A percentile compares a stretch with the other conserved stretches of the same genome.
These are phyloP conservation scores for Panaeolus cyanescens DNA, from an alignment of 768 basidiomycete genomes.

Conservation along the genomic window DNA sequence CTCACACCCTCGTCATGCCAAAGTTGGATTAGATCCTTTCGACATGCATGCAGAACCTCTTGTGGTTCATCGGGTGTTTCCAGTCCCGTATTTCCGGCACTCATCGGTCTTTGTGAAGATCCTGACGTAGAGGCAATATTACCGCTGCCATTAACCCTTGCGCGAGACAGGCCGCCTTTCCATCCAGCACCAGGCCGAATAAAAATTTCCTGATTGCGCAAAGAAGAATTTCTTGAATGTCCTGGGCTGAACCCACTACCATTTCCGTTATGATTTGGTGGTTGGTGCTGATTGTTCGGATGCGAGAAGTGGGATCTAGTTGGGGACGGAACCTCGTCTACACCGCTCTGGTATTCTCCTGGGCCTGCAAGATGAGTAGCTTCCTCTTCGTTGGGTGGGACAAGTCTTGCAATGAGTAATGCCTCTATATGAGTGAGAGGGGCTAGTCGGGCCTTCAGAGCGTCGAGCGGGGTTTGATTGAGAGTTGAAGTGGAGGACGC, in stretches of 20 bases:
- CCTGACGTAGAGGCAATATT: slow-evolving; percentile 16
- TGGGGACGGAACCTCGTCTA: slow-evolving; percentile 15
- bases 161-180: slow-evolving; percentile 59
- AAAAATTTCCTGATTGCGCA: slow-evolving; percentile 54
- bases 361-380: slow-evolving; percentile 40
- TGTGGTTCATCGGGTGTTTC: slow-evolving; percentile 61
- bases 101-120: slow-evolving; percentile 35
- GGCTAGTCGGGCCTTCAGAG: slow-evolving; percentile 59
- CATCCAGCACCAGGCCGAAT: slow-evolving; percentile 67
- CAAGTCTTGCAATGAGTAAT: slow-evolving; percentile 67
- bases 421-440: slow-evolving; percentile 73
- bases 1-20: slow-evolving; percentile 68
- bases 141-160: slow-evolving; percentile 34
- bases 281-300: slow-evolving; percentile 7
- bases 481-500: slow-evolving; percentile 21
- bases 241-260: slow-evolving; percentile 7
- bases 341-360: slow-evolving; percentile 13
- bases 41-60: slow-evolving; percentile 57
- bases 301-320: slow-evolving; percentile 20
- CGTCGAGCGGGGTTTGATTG: slow-evolving; percentile 44
- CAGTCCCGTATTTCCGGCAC: slow-evolving; percentile 46
- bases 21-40: slow-evolving; percentile 63
- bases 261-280: neutral
- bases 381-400: slow-evolving; percentile 67
- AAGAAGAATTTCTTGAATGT: slow-evolving; percentile 19